Evolutionary conservation across 768 basidiomycete genomes (phyloP), one percentile per base, ranked within the genome.

Genomic region (Lyophyllum shimeji): DNA sequence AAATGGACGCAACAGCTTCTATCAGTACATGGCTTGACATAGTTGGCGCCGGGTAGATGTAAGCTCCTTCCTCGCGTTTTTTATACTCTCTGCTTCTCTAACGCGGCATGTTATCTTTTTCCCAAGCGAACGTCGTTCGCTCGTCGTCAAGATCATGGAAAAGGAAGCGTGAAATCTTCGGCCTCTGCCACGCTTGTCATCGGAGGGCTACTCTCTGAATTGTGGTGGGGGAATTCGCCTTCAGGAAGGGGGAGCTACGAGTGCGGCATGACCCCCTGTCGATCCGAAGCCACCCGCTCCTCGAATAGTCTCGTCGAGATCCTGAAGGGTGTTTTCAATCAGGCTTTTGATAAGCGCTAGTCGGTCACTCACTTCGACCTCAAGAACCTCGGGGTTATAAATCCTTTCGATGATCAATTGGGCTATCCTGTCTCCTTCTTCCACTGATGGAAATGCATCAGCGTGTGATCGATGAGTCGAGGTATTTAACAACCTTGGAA

Each of bases 351-450:
- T 27, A 17, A 21, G 20, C 8, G 39, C 45, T 6, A 12, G 18
- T 1, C 49, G 3, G n/a, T 7, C n/a, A 51, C 89, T 66, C 61
- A 92, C 93, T 50, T 90, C 75, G 23, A 98, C 96, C 74, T 96
- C 95, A 15, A 87, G 66, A 15, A 96, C 81, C 2, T 87, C 89
- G 0, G 96, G 93, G 3, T 86, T 94, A 58, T 85, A 84, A 60
- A 98, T 97, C 57, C 80, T 85, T 68, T 99, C 96, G 51, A 98
- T 76, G 60, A 99, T 92, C 29, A 98, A 80, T 65, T 99, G 97
- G 1, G 97, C 97, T 60, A 99, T 78, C n/a, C 97, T 85, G 65
- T 99, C 97, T 6, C 96, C 95, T 69, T 90, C 86, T 64, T 90
- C 78, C 57, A 99, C 97, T 96, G 40, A 27, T 46, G 63, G 24